Percentiles rank a stretch among this genome's conserved stretches.
Conservation (phyloP, 768 basidiomycete species). For the Russula ochroleuca region DNA sequence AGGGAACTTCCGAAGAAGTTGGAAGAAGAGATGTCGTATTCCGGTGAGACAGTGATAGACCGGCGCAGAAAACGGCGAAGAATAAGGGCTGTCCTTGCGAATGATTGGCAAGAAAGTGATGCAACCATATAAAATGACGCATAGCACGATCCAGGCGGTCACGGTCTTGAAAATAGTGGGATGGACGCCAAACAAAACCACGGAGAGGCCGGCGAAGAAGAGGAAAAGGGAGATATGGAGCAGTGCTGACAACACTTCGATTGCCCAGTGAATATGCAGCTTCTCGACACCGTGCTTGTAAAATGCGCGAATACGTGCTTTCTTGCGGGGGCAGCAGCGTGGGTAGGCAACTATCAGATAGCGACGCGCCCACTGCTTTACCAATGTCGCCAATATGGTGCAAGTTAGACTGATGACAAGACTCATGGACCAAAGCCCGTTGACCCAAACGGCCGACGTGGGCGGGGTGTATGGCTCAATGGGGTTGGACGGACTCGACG, state of each 20-base stretch:
- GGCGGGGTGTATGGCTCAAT: constrained; percentile 27
- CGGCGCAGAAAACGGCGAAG: background rate
- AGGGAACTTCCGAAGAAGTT: no score
- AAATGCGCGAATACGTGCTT: constrained; percentile 42
- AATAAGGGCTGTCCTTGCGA: constrained; percentile 12
- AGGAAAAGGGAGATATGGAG: no score
- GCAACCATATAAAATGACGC: constrained; percentile 23
- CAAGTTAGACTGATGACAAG: constrained; percentile 40
- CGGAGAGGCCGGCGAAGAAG: no score
- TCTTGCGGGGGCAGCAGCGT: constrained; percentile 31
- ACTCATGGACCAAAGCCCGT: constrained; percentile 41
- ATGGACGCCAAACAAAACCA: no score
- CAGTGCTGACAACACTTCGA: constrained; percentile 43
- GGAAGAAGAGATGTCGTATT: background rate
- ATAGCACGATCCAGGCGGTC: no score
- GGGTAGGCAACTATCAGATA: constrained; percentile 34
- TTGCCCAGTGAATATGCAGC: constrained; percentile 39
- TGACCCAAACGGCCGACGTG: constrained; percentile 37
- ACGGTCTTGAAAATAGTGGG: no score
- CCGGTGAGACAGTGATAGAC: constrained; percentile 3
- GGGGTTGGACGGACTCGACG: background rate
- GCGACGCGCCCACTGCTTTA: constrained; percentile 48
- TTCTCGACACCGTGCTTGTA: constrained; percentile 37
- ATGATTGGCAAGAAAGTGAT: constrained; percentile 17
- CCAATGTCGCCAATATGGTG: constrained; percentile 43